phyloP scores from a whole-genome alignment of 2,329 filamentous ascomycete genomes.

The Epichloe glyceriae region DNA sequence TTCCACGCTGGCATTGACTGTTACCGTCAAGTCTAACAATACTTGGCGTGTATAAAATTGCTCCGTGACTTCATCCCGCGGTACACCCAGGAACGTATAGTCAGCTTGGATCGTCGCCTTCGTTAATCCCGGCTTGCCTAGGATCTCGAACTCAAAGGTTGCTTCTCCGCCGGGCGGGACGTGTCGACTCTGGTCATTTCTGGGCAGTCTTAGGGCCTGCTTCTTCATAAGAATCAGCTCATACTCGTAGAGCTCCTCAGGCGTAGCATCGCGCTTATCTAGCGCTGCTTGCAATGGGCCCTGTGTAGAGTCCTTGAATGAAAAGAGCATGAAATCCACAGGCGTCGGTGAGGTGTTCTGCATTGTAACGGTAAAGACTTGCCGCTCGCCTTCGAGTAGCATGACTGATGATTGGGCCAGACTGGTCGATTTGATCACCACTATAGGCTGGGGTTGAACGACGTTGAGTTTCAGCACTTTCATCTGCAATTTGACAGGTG shows the following conservation, averaged over 20 bases:
- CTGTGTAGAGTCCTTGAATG: slow-evolving; percentile 81
- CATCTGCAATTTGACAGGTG: slow-evolving; percentile 31
- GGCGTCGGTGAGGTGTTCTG: slow-evolving; percentile 66
- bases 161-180: slow-evolving; percentile 56
- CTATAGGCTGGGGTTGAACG: slow-evolving; percentile 64
- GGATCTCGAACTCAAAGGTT: slow-evolving; percentile 70
- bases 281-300: slow-evolving; percentile 62
- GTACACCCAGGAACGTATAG: slow-evolving; percentile 67
- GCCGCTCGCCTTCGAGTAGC: slow-evolving; percentile 82
- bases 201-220: slow-evolving; percentile 50
- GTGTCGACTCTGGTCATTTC: slow-evolving; percentile 37
- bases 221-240: slow-evolving; percentile 67
- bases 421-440: slow-evolving; percentile 63
- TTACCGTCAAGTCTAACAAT: slow-evolving; percentile 68
- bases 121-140: slow-evolving; percentile 76
- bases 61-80: slow-evolving; percentile 52
- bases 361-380: slow-evolving; percentile 64
- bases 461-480: slow-evolving; percentile 54
- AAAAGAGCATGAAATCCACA: slow-evolving; percentile 75
- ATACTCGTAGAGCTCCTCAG: slow-evolving; percentile 73
- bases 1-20: slow-evolving; percentile 84
- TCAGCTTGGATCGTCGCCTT: slow-evolving; percentile 71
- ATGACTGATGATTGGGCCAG: slow-evolving; percentile 77
- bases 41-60: slow-evolving; percentile 77
- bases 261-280: slow-evolving; percentile 60